Evolutionary conservation across 2,329 filamentous ascomycete genomes (phyloP).

Genomic region (Fusarium sp.): DNA sequence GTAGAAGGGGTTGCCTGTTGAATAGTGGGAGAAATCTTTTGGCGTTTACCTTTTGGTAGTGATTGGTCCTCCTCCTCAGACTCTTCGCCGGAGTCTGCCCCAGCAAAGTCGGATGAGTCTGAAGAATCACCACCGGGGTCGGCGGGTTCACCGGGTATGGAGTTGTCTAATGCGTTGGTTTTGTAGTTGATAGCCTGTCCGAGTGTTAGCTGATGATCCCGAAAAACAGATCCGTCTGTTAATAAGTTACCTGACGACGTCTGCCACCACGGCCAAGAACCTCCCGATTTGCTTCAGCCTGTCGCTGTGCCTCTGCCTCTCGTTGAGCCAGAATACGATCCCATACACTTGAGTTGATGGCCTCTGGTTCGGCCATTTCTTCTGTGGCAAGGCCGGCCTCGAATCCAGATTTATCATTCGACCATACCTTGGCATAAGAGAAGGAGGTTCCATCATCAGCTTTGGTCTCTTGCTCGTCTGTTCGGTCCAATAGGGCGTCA

Average conservation of each 20-base stretch:
- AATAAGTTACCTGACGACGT: conserved; percentile 60
- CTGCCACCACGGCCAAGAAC: conserved; percentile 88
- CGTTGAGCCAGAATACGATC: conserved; percentile 88
- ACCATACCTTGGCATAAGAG: conserved; percentile 91
- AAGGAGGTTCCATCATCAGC: conserved; percentile 83
- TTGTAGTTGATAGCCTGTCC: conserved; percentile 52
- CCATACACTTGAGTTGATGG: conserved; percentile 80
- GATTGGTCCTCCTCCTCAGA: conserved; percentile 37
- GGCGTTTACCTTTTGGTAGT: conserved; percentile 52
- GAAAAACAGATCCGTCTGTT: not conserved
- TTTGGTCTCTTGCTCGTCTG: conserved; percentile 78
- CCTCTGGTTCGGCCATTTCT: conserved; percentile 62
- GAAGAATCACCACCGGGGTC: conserved; percentile 45
- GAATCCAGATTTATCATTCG: conserved; percentile 78
- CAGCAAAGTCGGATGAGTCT: conserved; percentile 51
- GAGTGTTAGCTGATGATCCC: conserved; percentile 28
- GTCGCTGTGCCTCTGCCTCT: conserved; percentile 79
- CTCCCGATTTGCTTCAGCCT: conserved; percentile 74
- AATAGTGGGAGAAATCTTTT: conserved; percentile 40
- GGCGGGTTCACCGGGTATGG: conserved; percentile 45
- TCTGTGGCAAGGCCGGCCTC: conserved; percentile 69
- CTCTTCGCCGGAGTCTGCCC: conserved; percentile 49
- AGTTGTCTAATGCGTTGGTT: conserved; percentile 36
- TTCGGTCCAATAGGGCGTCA: conserved; percentile 91
- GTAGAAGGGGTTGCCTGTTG: conserved; percentile 40